Conservation (phyloP, 2,329 filamentous ascomycete species). For the Camillea tinctor region DNA sequence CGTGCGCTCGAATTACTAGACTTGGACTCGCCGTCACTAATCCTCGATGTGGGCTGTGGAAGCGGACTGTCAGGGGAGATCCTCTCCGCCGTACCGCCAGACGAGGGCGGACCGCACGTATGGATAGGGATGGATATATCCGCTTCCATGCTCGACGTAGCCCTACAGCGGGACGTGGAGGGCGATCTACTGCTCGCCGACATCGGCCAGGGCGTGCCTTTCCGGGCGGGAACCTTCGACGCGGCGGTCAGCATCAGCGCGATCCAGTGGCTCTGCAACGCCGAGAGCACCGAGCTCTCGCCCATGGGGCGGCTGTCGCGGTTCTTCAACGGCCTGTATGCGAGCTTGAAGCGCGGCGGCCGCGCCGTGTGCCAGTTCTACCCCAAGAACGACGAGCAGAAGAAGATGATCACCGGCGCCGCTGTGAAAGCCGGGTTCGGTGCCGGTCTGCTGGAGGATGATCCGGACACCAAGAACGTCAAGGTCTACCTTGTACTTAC, state of each 20-base stretch:
- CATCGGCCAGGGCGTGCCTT: conserved; percentile 93
- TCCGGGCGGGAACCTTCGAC: conserved; percentile 88
- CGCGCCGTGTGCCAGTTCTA: conserved; percentile 97
- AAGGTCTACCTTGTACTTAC: conserved; percentile 97
- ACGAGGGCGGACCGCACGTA: conserved; percentile 80
- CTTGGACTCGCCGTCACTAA: conserved; percentile 74
- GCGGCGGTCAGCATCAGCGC: conserved; percentile 93
- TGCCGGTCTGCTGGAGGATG: conserved; percentile 90
- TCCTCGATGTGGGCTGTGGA: conserved; percentile 96
- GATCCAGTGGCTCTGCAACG: conserved; percentile 98
- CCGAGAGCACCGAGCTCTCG: conserved; percentile 81
- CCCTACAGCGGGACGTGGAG: conserved; percentile 85
- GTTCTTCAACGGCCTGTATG: conserved; percentile 93
- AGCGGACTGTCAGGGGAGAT: conserved; percentile 94
- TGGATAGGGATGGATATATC: conserved; percentile 99
- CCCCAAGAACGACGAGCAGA: conserved; percentile 89
- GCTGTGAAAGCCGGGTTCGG: conserved; percentile 94
- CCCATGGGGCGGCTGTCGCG: conserved; percentile 74
- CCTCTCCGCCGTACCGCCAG: conserved; percentile 66
- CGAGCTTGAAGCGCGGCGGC: conserved; percentile 76
- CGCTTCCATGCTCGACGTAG: conserved; percentile 94
- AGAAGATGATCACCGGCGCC: conserved; percentile 86
- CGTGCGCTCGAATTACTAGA: conserved; percentile 89
- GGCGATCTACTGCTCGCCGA: conserved; percentile 93
- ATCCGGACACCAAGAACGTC: conserved; percentile 91